These are phyloP conservation scores for Verbena officinalis DNA, from an alignment of 257 asterid genomes.

Conservation along the genomic window DNA sequence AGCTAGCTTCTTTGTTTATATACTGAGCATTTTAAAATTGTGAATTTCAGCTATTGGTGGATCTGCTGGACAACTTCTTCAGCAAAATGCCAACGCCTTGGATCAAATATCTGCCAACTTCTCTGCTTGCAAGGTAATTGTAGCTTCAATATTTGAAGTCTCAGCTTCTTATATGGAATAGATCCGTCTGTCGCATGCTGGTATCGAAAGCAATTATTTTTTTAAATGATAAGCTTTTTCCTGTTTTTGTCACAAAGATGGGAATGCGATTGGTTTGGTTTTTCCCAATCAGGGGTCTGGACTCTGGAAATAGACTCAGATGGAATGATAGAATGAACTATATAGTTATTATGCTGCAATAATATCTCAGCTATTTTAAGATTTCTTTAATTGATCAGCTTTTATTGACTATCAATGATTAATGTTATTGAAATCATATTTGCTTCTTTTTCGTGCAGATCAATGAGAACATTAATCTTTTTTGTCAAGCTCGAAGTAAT, in stretches of 20 bases:
- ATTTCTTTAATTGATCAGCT: conserved; percentile 11
- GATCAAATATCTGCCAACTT: conserved; percentile 81
- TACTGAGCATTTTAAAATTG: conserved; percentile 20
- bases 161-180: conserved; percentile 3
- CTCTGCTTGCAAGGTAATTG: conserved; percentile 59
- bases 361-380: conserved; percentile 15
- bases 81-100: conserved; percentile 74
- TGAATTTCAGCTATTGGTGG: conserved; percentile 82
- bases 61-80: conserved; percentile 66
- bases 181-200: background rate
- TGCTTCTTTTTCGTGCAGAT: conserved; percentile 53
- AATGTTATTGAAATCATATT: conserved; percentile 25
- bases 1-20: background rate
- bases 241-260: background rate
- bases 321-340: conserved; percentile 10
- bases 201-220: background rate
- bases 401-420: conserved; percentile 13
- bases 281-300: background rate
- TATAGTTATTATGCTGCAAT: background rate
- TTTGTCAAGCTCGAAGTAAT: conserved; percentile 68
- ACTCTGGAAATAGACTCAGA: conserved; percentile 2
- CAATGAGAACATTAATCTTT: conserved; percentile 66
- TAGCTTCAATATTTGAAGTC: conserved; percentile 7
- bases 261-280: background rate
- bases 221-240: background rate